A percentile compares a stretch with the other conserved stretches of the same genome.
Evolutionary conservation across 2,329 filamentous ascomycete species (phyloP).

Genomic region (Hypoxylon sp.): DNA sequence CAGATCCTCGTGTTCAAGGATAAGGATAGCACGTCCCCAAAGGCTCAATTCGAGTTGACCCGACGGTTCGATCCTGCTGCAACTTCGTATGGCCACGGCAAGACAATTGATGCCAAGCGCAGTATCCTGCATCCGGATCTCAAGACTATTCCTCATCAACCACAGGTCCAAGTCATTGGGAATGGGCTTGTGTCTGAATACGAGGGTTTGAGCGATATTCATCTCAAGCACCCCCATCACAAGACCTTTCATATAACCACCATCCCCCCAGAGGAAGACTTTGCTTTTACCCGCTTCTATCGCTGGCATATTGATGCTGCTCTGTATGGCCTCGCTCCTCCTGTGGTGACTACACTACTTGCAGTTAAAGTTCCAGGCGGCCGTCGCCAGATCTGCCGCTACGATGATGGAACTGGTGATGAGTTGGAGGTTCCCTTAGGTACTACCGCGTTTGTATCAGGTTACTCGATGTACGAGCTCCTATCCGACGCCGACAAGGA

Average conservation of each 20-base stretch:
- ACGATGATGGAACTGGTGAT: slow-evolving; percentile 79
- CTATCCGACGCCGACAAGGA: slow-evolving; percentile 76
- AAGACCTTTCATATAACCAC: slow-evolving; percentile 78
- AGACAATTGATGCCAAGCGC: slow-evolving; percentile 75
- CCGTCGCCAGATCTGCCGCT: slow-evolving; percentile 75
- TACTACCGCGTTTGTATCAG: slow-evolving; percentile 81
- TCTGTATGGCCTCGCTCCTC: slow-evolving; percentile 81
- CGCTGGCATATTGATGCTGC: slow-evolving; percentile 87
- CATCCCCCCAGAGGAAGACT: slow-evolving; percentile 69
- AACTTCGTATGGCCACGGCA: slow-evolving; percentile 80
- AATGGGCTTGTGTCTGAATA: slow-evolving; percentile 79
- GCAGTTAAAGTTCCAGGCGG: slow-evolving; percentile 80
- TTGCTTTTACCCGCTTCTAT: slow-evolving; percentile 73
- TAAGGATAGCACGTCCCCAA: slow-evolving; percentile 74
- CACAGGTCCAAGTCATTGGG: slow-evolving; percentile 85
- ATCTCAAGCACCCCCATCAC: slow-evolving; percentile 82
- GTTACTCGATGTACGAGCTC: slow-evolving; percentile 78
- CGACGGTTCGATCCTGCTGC: slow-evolving; percentile 78
- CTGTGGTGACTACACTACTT: slow-evolving; percentile 79
- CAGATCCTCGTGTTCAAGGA: slow-evolving; percentile 80
- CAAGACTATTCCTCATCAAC: slow-evolving; percentile 84
- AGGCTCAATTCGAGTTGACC: slow-evolving; percentile 81
- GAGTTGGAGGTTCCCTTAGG: slow-evolving; percentile 78
- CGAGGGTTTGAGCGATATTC: slow-evolving; percentile 78
- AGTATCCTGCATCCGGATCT: slow-evolving; percentile 82